Conservation (phyloP, 2,329 filamentous ascomycete genomes). For the Diaporthe aspalathi region DNA sequence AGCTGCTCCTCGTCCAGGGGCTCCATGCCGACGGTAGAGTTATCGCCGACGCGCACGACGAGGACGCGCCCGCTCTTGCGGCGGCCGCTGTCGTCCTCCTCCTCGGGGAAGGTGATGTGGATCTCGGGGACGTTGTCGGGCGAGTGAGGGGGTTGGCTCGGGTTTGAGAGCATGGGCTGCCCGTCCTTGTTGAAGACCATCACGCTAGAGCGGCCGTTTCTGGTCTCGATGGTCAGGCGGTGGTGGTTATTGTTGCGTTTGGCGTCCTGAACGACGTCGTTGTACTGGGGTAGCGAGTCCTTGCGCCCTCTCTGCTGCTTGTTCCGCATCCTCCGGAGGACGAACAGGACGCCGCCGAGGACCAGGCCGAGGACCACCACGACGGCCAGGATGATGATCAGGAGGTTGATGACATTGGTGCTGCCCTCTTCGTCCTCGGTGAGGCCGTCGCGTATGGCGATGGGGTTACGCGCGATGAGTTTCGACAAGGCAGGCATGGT, state of each 20-base stretch:
- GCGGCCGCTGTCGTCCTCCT: conserved; percentile 87
- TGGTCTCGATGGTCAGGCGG: conserved; percentile 69
- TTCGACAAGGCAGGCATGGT: conserved; percentile 54
- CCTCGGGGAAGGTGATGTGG: conserved; percentile 96
- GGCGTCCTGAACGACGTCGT: conserved; percentile 59
- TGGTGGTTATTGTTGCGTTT: conserved; percentile 64
- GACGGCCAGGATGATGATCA: conserved; percentile 80
- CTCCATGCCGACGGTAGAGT: conserved; percentile 85
- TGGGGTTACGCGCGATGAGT: conserved; percentile 53
- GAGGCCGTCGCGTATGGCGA: conserved; percentile 59
- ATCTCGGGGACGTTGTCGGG: conserved; percentile 93
- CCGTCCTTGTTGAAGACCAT: conserved; percentile 84
- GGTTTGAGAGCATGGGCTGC: conserved; percentile 78
- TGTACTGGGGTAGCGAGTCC: conserved; percentile 72
- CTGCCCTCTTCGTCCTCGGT: conserved; percentile 39
- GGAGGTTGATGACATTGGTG: conserved; percentile 71
- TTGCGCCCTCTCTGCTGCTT: conserved; percentile 57
- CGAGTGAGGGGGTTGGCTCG: conserved; percentile 78
- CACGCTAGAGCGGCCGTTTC: conserved; percentile 72
- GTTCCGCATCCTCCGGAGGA: conserved; percentile 74
- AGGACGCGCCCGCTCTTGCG: conserved; percentile 88
- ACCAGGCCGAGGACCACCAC: conserved; percentile 78
- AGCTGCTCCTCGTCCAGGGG: conserved; percentile 84
- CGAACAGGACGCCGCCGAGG: conserved; percentile 74
- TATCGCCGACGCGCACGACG: conserved; percentile 90